Percentiles rank a stretch among this genome's conserved stretches.
Conservation (phyloP, 1,284 basidiomycete species). For the Cutaneotrichosporon spelunceum region DNA sequence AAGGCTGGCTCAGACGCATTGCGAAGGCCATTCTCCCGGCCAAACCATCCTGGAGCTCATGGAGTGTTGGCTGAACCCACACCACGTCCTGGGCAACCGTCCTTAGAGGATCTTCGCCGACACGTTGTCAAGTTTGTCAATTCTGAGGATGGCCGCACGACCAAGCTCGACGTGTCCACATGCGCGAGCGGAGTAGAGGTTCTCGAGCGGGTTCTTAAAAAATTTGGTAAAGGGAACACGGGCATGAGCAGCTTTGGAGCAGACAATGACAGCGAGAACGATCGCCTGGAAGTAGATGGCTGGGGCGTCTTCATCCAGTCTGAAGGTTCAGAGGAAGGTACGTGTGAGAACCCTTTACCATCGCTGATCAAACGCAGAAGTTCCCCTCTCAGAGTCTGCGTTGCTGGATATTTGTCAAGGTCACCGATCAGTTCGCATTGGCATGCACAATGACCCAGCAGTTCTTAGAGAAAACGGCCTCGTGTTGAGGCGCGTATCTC, state of each 20-base stretch:
- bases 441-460: slow-evolving; percentile 11
- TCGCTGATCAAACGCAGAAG: slow-evolving; percentile 52
- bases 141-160: slow-evolving; percentile 69
- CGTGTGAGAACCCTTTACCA: slow-evolving; percentile 26
- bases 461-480: slow-evolving; percentile 70
- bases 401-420: slow-evolving; percentile 81
- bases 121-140: slow-evolving; percentile 82
- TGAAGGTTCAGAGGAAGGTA: slow-evolving; percentile 60
- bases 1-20: neutral
- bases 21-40: neutral
- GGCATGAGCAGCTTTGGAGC: slow-evolving; percentile 36
- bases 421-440: slow-evolving; percentile 60
- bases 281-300: slow-evolving; percentile 70
- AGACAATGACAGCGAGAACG: slow-evolving; percentile 55
- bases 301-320: slow-evolving; percentile 75
- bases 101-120: slow-evolving; percentile 71
- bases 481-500: slow-evolving; percentile 60
- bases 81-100: slow-evolving; percentile 34
- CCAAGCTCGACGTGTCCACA: slow-evolving; percentile 72
- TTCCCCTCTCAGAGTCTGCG: slow-evolving; percentile 76
- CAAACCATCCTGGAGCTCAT: neutral
- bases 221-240: slow-evolving; percentile 67
- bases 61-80: neutral
- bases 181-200: slow-evolving; percentile 77
- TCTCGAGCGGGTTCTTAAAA: slow-evolving; percentile 77